These are phyloP conservation scores for Candida silvatica DNA, from an alignment of 805 yeast genomes.

Conservation along the genomic window DNA sequence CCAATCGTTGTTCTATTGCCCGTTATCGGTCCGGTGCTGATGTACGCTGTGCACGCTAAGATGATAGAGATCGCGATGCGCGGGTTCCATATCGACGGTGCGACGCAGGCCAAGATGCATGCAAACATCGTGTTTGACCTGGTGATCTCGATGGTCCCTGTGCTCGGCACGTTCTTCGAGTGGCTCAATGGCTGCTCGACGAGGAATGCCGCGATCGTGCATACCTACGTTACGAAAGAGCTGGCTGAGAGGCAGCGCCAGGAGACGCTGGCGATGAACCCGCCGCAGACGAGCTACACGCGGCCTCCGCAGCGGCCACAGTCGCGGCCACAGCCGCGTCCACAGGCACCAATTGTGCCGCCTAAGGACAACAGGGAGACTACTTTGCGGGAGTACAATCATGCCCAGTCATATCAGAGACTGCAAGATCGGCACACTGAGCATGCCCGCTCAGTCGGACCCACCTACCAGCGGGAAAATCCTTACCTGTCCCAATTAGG, in stretches of 20 bases:
- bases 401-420: no score
- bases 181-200: slow-evolving; percentile 87
- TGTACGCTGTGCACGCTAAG: slow-evolving; percentile 73
- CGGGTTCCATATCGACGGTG: slow-evolving; percentile 47
- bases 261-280: not conserved
- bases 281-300: not conserved
- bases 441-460: no score
- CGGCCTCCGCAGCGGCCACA: no score
- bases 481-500: no score
- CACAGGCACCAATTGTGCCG: no score
- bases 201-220: slow-evolving; percentile 77
- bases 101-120: slow-evolving; percentile 58
- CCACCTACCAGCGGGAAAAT: no score
- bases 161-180: slow-evolving; percentile 66
- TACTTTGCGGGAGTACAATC: no score
- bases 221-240: slow-evolving; percentile 27
- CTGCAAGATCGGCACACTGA: no score
- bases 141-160: slow-evolving; percentile 67
- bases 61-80: slow-evolving; percentile 53
- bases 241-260: slow-evolving; percentile 9
- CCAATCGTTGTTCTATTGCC: slow-evolving; percentile 66
- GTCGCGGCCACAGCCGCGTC: no score
- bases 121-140: slow-evolving; percentile 72
- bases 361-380: no score
- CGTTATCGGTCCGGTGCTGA: slow-evolving; percentile 71